Evolutionary conservation across 129 eudicot genomes (phyloP), one percentile per base, ranked within the genome.

Genomic region (Oenanthe sinensis): DNA sequence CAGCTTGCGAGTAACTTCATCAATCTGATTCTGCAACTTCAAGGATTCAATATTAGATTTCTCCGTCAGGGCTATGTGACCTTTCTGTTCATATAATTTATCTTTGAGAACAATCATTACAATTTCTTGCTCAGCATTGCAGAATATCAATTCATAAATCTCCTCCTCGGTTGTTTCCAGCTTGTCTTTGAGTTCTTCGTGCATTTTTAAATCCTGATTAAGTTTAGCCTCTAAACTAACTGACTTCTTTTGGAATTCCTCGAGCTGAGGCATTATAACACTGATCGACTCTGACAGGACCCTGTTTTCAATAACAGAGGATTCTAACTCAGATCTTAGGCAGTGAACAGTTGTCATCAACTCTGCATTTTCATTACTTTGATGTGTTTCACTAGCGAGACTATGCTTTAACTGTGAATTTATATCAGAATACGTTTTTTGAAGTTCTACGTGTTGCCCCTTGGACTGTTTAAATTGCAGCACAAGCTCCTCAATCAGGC

Each of bases 41-140:
- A 75, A 52, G 46, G 81, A 62, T 78, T 89, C 95, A 24, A 86
- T 82, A 39, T 81, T 76, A 76, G 62, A 26, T 46, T 84, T 78
- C 75, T 79, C 87, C 36, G 71, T 76, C n/a, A 58, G 70, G 63
- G 46, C 62, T 36, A 52, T 73, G 50, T 43, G 52, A 47, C 77
- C 63, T 70, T 52, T 43, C 78, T 77, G 87, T 83, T 91, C 97
- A 43, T 76, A 82, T 62, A 95, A 58, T 78, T 85, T 90, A 16
- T 85, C 91, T 90, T 86, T 81, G 73, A 91, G 82, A 10, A 92
- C 83, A 26, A 87, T 69, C 16, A 72, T 68, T 36, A 75, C 47
- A 62, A 86, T 84, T 58, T 92, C 94, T 67, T 89, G 75, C 79
- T 95, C 92, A 79, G 85, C 85, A 30, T 77, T 83, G 20, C 83